A percentile compares a stretch with the other conserved stretches of the same genome.
phyloP scores from a whole-genome alignment of 768 basidiomycete species.

The Kwoniella sp. region DNA sequence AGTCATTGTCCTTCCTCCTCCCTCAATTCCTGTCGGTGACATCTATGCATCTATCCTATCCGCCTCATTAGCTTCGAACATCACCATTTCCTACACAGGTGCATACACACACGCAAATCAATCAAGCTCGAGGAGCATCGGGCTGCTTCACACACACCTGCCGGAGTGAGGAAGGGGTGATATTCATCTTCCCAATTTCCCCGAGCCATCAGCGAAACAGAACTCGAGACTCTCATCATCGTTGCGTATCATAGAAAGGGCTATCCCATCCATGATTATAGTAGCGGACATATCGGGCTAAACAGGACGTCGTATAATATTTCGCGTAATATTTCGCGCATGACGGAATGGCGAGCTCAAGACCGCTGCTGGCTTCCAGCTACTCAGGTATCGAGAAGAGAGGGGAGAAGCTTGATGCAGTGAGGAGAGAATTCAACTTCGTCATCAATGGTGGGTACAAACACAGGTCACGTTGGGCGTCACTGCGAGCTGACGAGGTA shows the following conservation, averaged over 20 bases:
- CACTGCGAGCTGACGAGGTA: neutral
- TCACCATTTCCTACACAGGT: no score
- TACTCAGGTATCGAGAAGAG: constrained; percentile 10
- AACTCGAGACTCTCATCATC: neutral
- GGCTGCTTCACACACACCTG: neutral
- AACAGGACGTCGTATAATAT: neutral
- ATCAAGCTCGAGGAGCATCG: no score
- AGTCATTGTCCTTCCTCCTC: no score
- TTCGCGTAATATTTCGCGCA: no score
- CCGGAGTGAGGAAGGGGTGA: neutral
- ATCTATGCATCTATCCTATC: no score
- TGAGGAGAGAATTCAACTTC: constrained; percentile 15
- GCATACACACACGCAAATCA: no score
- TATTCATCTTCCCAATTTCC: neutral
- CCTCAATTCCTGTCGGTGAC: no score
- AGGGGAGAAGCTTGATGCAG: constrained; percentile 7
- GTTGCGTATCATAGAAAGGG: neutral
- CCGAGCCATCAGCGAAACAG: neutral
- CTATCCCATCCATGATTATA: no score
- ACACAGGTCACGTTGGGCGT: no score
- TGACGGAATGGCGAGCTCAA: neutral
- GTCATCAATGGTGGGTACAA: constrained; percentile 20
- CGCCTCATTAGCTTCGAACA: no score
- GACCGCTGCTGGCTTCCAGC: constrained; percentile 4
- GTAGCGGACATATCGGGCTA: neutral